Percentiles rank a stretch among this genome's conserved stretches.
These are phyloP conservation scores for Saururus chinensis DNA, from an alignment of 164 flowering plant genomes.

Conservation along the genomic window DNA sequence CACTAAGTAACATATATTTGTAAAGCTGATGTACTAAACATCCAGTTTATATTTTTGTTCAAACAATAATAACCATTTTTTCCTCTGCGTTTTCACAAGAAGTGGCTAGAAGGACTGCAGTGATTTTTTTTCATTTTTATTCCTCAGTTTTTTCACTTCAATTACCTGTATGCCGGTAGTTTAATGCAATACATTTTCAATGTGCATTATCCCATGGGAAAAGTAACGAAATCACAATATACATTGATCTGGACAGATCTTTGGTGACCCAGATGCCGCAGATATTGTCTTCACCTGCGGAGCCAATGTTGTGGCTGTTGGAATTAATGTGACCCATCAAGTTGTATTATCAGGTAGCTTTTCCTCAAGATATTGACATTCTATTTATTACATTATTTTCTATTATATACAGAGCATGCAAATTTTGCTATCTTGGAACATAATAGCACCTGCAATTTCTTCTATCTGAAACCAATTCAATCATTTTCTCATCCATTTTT, in stretches of 20 bases:
- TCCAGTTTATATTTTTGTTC: no score
- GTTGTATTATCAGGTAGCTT: conserved; percentile 70
- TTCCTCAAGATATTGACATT: background rate
- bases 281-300: conserved; percentile 91
- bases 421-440: no score
- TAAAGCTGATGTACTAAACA: no score
- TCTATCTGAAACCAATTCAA: no score
- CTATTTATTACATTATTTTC: no score
- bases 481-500: no score
- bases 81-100: no score
- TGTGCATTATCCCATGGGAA: background rate
- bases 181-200: background rate
- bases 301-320: conserved; percentile 77
- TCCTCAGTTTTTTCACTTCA: background rate
- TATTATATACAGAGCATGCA: no score
- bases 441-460: no score
- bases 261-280: conserved; percentile 97
- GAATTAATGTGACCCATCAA: conserved; percentile 92
- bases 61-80: no score
- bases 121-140: background rate
- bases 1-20: no score
- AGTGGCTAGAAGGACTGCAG: no score
- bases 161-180: background rate
- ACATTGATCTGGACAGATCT: conserved; percentile 34
- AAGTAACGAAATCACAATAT: background rate